Conservation (phyloP, 139 green algal genomes). For the Coelastrella sp. region DNA sequence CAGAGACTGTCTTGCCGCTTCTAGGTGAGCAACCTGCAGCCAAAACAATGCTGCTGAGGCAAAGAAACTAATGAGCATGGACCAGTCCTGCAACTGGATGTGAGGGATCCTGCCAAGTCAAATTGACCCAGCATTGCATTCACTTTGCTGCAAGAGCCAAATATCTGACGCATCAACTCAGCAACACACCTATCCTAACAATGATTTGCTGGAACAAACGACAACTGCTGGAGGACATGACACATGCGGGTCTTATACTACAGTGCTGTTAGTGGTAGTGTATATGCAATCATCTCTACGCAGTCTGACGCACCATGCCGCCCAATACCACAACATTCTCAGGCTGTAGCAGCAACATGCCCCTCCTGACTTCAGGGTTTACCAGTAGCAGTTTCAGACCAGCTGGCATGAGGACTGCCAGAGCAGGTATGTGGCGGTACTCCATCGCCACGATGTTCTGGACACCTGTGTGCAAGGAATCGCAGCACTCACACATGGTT, state of each 20-base stretch:
- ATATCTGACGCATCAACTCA: too few relatives aligned
- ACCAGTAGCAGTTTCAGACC: conserved; percentile 65
- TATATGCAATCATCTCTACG: too few relatives aligned
- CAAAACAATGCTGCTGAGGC: conserved; percentile 32
- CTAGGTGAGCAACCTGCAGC: conserved; percentile 60
- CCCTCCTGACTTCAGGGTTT: conserved; percentile 59
- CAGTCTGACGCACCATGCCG: conserved; percentile 67
- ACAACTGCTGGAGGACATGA: too few relatives aligned
- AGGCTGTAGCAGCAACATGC: conserved; percentile 75
- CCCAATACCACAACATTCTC: conserved; percentile 72
- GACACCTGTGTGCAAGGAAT: conserved; percentile 46
- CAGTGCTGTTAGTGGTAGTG: too few relatives aligned
- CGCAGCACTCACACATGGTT: too few relatives aligned
- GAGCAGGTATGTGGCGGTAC: conserved; percentile 44
- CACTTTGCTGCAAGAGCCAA: too few relatives aligned
- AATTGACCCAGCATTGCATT: too few relatives aligned
- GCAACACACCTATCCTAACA: too few relatives aligned
- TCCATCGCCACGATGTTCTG: conserved; percentile 64
- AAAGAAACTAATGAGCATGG: background rate
- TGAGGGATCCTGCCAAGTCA: too few relatives aligned
- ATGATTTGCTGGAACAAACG: too few relatives aligned
- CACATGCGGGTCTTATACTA: too few relatives aligned
- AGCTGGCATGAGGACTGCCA: conserved; percentile 47
- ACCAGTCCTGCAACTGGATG: too few relatives aligned
- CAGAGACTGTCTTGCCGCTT: conserved; percentile 55